A percentile compares a stretch with the other conserved stretches of the same genome.
Conservation (phyloP, 768 basidiomycete genomes). For the Lactarius akahatsu region DNA sequence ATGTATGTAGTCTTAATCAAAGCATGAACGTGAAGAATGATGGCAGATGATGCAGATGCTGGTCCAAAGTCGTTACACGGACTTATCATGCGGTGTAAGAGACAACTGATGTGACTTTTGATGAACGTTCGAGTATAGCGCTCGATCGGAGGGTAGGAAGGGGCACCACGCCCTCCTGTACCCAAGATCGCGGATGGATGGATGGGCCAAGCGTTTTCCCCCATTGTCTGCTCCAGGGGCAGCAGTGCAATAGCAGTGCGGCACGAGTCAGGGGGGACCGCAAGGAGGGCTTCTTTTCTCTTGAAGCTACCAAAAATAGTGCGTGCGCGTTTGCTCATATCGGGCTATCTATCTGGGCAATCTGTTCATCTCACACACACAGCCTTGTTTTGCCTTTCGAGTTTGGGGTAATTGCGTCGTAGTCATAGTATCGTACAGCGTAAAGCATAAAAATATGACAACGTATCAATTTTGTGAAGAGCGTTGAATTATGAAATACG, state of each 20-base stretch:
- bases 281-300: not conserved
- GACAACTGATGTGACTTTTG: slow-evolving; percentile 17
- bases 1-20: slow-evolving; percentile 7
- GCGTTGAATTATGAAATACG: not conserved
- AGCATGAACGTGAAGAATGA: slow-evolving; percentile 1
- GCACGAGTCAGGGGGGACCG: not conserved
- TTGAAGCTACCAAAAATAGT: not conserved
- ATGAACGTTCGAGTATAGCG: not conserved
- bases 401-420: not conserved
- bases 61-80: not conserved
- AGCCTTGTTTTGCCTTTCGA: not conserved
- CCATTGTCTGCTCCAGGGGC: not conserved
- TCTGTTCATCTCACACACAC: not conserved
- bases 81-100: slow-evolving; percentile 13
- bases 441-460: not conserved
- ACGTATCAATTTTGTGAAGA: no score
- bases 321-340: not conserved
- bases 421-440: not conserved
- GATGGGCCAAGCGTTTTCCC: not conserved
- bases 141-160: not conserved
- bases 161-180: not conserved
- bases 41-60: not conserved
- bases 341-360: slow-evolving; percentile 1
- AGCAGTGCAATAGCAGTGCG: slow-evolving; percentile 4
- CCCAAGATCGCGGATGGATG: not conserved